These are phyloP conservation scores for Xylaria sp. DNA, from an alignment of 2,329 filamentous ascomycete genomes.

Conservation along the genomic window DNA sequence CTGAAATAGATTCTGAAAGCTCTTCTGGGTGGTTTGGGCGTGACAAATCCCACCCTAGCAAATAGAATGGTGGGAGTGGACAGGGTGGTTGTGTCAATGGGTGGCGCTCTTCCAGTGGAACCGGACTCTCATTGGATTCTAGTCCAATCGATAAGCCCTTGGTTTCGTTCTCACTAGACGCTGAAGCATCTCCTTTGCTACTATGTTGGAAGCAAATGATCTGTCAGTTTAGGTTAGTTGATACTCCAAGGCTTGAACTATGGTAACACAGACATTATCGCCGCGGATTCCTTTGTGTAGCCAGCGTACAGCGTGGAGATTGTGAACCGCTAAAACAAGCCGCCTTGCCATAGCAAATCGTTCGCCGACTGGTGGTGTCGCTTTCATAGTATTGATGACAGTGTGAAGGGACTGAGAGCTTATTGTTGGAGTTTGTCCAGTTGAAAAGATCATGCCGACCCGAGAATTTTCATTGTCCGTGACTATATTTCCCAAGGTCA, in stretches of 20 bases:
- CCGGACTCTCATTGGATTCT: not conserved
- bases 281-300: constrained; percentile 9
- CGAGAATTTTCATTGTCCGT: not conserved
- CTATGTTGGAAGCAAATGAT: not conserved
- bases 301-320: constrained; percentile 6
- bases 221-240: not conserved
- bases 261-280: constrained; percentile 1
- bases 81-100: not conserved
- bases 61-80: constrained; percentile 1
- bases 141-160: not conserved
- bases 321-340: not conserved
- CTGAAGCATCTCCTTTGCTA: not conserved
- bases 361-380: constrained; percentile 1
- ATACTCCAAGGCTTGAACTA: not conserved
- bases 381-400: not conserved
- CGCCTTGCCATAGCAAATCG: constrained; percentile 1
- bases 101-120: not conserved
- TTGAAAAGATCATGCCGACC: not conserved
- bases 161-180: not conserved
- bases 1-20: constrained; percentile 8
- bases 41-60: constrained; percentile 12
- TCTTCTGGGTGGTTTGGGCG: constrained; percentile 6
- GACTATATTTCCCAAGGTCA: too few relatives aligned
- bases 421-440: not conserved
- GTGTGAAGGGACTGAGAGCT: not conserved